Percentiles rank a stretch among this genome's conserved stretches.
These are phyloP conservation scores for Shiraia sp. DNA, from an alignment of 2,329 filamentous ascomycete species.

Conservation along the genomic window DNA sequence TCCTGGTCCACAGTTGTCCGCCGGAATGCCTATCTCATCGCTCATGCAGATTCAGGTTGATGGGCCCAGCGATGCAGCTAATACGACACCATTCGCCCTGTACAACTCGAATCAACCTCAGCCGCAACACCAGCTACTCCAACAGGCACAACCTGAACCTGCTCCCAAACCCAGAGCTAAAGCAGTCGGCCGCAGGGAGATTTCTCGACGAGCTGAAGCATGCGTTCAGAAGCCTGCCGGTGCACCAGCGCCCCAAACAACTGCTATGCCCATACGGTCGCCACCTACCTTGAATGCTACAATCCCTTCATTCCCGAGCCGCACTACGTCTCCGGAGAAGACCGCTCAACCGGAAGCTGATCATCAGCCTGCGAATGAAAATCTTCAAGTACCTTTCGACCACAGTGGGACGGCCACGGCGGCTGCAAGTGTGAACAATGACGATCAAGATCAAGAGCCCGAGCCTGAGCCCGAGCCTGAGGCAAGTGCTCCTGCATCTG, in stretches of 20 bases:
- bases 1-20: slow-evolving; percentile 9
- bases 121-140: slow-evolving; percentile 13
- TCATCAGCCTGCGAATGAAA: slow-evolving; percentile 12
- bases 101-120: slow-evolving; percentile 32
- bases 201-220: slow-evolving; percentile 62
- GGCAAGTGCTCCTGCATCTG: slow-evolving; percentile 62
- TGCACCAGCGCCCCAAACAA: slow-evolving; percentile 30
- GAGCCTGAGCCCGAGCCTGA: slow-evolving; percentile 27
- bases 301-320: slow-evolving; percentile 14
- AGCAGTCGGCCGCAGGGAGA: slow-evolving; percentile 62
- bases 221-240: slow-evolving; percentile 51
- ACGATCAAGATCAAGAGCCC: slow-evolving; percentile 19
- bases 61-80: background rate
- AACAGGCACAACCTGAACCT: slow-evolving; percentile 20
- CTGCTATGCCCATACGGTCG: slow-evolving; percentile 41
- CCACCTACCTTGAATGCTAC: slow-evolving; percentile 22
- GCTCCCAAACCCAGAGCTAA: slow-evolving; percentile 51
- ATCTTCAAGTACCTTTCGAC: slow-evolving; percentile 21
- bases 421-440: slow-evolving; percentile 34
- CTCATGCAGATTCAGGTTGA: slow-evolving; percentile 29
- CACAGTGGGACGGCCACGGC: slow-evolving; percentile 48
- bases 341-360: slow-evolving; percentile 1
- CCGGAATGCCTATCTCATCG: slow-evolving; percentile 33
- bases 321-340: slow-evolving; percentile 25
- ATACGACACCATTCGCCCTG: slow-evolving; percentile 27